Evolutionary conservation across 2,329 filamentous ascomycete species (phyloP), one percentile per base, ranked within the genome.

Genomic region (Botrytis pseudocinerea): DNA sequence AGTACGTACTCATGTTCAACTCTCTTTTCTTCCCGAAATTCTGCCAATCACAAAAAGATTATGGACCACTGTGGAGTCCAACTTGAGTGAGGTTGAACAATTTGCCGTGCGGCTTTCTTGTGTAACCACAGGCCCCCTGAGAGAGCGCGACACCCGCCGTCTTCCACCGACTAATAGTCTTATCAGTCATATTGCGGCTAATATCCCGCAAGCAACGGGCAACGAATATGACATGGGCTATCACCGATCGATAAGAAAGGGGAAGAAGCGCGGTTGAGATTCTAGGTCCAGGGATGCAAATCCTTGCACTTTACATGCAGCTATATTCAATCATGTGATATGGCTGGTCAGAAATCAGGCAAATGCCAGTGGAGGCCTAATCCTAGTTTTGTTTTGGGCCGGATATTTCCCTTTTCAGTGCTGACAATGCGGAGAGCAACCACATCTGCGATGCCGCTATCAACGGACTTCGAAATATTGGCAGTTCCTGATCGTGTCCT

Each of bases 261-360:
- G 62, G 57, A 71, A 68, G 59, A 42, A 68, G 35, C 63, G 63
- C 48, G 51, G 54, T 68, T 48, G 28, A 54, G 12, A 65, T 69
- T 62, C 44, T 59, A 48, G 57, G 44, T 69, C 51, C 69, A 65
- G 62, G 70, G 70, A 63, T 59, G 18, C 51, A n/a, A 57, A 74
- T 69, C 74, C 74, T 73, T 73, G 74, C 51, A 46, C 40, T 65
- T 51, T 71, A 64, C 74, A 74, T 71, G 73, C 74, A 74, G 72
- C 48, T 32, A 20, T 22, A 14, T 32, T 62, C 12, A 69, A 72
- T 75, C 74, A 75, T 75, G 74, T 75, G 74, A 75, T 70, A 62
- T 57, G 54, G 46, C 60, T 70, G 57, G 71, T 71, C 66, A 59
- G 9, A 28, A 57, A 44, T 48, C 68, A 60, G 68, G 54, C 38